These are phyloP conservation scores for Scorias spongiosa DNA, from an alignment of 2,329 filamentous ascomycete genomes.

Conservation along the genomic window DNA sequence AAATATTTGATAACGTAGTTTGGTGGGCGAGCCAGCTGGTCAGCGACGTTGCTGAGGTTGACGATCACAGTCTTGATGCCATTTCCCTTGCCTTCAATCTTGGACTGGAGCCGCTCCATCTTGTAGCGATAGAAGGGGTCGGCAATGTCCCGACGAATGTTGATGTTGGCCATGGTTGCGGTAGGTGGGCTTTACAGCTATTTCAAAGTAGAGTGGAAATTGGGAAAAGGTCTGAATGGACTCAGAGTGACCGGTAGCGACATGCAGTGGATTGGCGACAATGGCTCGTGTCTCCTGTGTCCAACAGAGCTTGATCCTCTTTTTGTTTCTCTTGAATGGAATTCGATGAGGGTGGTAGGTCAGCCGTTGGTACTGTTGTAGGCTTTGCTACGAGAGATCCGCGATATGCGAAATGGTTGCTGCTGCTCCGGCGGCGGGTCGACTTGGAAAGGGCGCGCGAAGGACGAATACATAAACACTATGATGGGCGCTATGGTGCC, in stretches of 20 bases:
- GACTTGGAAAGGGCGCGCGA: slow-evolving; percentile 87
- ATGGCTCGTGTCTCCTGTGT: slow-evolving; percentile 17
- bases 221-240: slow-evolving; percentile 3
- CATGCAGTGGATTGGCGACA: slow-evolving; percentile 35
- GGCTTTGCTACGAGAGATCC: slow-evolving; percentile 73
- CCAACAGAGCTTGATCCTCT: slow-evolving; percentile 5
- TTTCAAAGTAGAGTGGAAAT: background rate
- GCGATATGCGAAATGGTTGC: slow-evolving; percentile 78
- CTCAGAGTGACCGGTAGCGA: slow-evolving; percentile 30
- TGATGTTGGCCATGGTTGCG: slow-evolving; percentile 88
- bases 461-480: slow-evolving; percentile 97
- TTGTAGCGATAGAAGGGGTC: slow-evolving; percentile 99
- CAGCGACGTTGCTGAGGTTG: slow-evolving; percentile 87
- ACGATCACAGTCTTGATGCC: slow-evolving; percentile 98
- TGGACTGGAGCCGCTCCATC: slow-evolving; percentile 97
- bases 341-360: slow-evolving; percentile 9
- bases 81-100: slow-evolving; percentile 99
- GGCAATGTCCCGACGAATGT: slow-evolving; percentile 94
- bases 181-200: slow-evolving; percentile 13
- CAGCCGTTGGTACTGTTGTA: slow-evolving; percentile 89
- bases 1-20: slow-evolving; percentile 99
- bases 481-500: background rate
- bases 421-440: slow-evolving; percentile 89
- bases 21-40: slow-evolving; percentile 81
- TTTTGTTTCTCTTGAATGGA: background rate